Base-by-base conservation (phyloP, 495 filamentous ascomycete species). In the Choiromyces venosus region DNA sequence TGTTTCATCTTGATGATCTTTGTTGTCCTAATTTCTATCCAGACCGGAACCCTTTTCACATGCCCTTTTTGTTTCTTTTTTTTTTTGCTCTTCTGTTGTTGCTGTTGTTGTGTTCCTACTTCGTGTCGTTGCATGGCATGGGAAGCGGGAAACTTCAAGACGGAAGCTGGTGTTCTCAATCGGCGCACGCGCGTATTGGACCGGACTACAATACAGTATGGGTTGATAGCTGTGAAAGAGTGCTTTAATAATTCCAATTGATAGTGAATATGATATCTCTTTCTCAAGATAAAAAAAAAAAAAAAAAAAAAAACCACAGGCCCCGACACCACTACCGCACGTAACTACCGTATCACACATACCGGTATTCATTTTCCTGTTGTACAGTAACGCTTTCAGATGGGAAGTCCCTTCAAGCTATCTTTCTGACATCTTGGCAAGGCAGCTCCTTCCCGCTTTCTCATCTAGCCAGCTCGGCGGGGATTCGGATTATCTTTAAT, bases 41-140 rank as follows among this genome's bases (percentile, higher is more conserved):
- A 21, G 21, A 29, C 46, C n/a, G n/a, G n/a, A 29, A 56, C 46
- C 46, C 46, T 56, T 56, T n/a, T 29, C n/a, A 56, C 46, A 25
- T 29, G 12, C 46, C 46, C 46, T 19, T 29, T n/a, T 12, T 52
- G 44, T 52, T 56, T 56, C 8, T 12, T 25, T 56, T 14, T 29
- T 56, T 56, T 25, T 52, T 2, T 9, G 40, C n/a, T n/a, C 46
- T 29, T 56, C 46, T 14, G 46, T 29, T 56, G 44, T 25, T 25
- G n/a, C 1, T 52, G 44, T 52, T 52, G 44, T 25, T 56, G 46
- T 5, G 2, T 56, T 56, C n/a, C 21, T 56, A 25, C n/a, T 56
- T 56, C 46, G 46, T 56, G 46, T 56, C 46, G 7, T 56, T 56
- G 46, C 46, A 56, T 56, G 46, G 46, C n/a, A 56, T 56, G 46